Percentiles rank a stretch among this genome's conserved stretches.
Conservation (phyloP, 768 basidiomycete genomes). For the Calocybe gangraenosa region DNA sequence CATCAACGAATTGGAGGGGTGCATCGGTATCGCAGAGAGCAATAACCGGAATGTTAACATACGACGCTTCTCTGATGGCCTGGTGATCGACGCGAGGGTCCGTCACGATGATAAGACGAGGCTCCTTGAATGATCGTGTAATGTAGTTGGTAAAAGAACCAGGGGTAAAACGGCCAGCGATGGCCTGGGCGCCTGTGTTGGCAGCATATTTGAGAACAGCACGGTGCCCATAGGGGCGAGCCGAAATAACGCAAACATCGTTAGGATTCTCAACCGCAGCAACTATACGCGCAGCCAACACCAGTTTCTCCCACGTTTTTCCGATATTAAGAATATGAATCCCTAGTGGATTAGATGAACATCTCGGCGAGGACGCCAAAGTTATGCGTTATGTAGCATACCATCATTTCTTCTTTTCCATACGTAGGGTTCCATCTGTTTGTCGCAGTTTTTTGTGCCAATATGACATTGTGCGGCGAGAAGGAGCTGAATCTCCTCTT, state of each 20-base stretch:
- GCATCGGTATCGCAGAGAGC: conserved; percentile 99
- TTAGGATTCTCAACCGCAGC: conserved; percentile 97
- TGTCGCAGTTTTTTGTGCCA: conserved; percentile 99
- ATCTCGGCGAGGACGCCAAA: not conserved
- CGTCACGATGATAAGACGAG: conserved; percentile 95
- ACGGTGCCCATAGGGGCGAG: conserved; percentile 98
- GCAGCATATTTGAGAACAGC: conserved; percentile 98
- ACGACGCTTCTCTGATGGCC: conserved; percentile 99
- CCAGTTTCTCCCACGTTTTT: conserved; percentile 99
- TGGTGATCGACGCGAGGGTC: conserved; percentile 99
- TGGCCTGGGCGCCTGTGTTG: conserved; percentile 97
- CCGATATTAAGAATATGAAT: conserved; percentile 98
- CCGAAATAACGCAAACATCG: conserved; percentile 97
- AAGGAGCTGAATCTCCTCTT: conserved; percentile 96
- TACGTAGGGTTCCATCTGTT: conserved; percentile 98
- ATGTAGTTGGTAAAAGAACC: conserved; percentile 99
- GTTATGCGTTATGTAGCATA: conserved; percentile 32
- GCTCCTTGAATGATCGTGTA: conserved; percentile 99
- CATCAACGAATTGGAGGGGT: conserved; percentile 94
- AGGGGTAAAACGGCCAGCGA: conserved; percentile 98
- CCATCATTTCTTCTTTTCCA: conserved; percentile 96
- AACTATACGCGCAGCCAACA: conserved; percentile 95
- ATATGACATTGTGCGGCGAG: conserved; percentile 95
- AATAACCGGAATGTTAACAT: conserved; percentile 99
- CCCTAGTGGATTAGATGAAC: conserved; percentile 45